phyloP scores from a whole-genome alignment of 1,139 yeast species.

The Yamadazyma jaroonii region DNA sequence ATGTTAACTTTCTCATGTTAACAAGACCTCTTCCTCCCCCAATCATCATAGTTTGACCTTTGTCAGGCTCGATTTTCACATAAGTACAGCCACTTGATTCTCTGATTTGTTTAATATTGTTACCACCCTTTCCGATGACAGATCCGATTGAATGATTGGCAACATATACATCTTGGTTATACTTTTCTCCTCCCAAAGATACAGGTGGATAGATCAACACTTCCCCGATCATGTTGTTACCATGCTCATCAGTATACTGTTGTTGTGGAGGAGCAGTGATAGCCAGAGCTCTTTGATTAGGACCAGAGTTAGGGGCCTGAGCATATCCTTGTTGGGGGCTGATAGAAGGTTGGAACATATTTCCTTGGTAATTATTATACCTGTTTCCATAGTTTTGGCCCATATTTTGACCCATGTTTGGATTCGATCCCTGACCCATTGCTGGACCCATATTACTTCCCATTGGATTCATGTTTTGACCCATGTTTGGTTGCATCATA shows the following conservation, averaged over 20 bases:
- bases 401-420: constrained; percentile 1
- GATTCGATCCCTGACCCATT: constrained; percentile 2
- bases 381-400: constrained; percentile 8
- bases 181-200: constrained; percentile 42
- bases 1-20: constrained; percentile 63
- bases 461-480: constrained; percentile 2
- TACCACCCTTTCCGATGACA: constrained; percentile 85
- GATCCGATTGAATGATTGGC: constrained; percentile 81
- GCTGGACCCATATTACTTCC: background rate
- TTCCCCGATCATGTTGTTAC: constrained; percentile 44
- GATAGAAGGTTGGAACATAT: constrained; percentile 41
- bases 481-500: constrained; percentile 15
- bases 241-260: constrained; percentile 45
- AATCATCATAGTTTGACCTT: constrained; percentile 43
- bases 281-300: constrained; percentile 28
- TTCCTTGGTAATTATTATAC: constrained; percentile 35
- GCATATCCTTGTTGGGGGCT: constrained; percentile 22
- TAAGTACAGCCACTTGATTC: constrained; percentile 71
- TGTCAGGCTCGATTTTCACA: constrained; percentile 62
- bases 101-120: constrained; percentile 75
- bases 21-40: constrained; percentile 58
- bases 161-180: constrained; percentile 67
- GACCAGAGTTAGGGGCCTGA: constrained; percentile 8
- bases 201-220: constrained; percentile 42
- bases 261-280: constrained; percentile 26